Percentiles rank a stretch among this genome's conserved stretches.
These are phyloP conservation scores for Naganishia sp. DNA, from an alignment of 1,284 basidiomycete genomes.

Conservation along the genomic window DNA sequence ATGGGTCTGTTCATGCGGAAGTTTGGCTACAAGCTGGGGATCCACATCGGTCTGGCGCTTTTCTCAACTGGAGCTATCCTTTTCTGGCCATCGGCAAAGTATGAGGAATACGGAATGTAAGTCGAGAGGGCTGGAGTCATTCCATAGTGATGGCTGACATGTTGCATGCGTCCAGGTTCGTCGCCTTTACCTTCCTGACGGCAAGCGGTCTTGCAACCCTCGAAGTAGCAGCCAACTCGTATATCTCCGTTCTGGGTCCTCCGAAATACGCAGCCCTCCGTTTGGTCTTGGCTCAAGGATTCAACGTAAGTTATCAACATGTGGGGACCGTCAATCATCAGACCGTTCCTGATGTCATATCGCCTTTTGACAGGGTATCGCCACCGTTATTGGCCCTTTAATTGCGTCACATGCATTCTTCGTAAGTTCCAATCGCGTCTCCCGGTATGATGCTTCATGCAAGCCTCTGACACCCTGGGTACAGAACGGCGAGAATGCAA, in stretches of 20 bases:
- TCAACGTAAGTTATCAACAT: constrained; percentile 34
- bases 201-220: constrained; percentile 44
- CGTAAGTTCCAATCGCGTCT: neutral
- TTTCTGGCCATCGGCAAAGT: constrained; percentile 45
- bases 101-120: constrained; percentile 36
- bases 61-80: constrained; percentile 31
- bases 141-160: neutral
- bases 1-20: constrained; percentile 45
- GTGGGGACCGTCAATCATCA: no score
- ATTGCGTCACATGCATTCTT: constrained; percentile 45
- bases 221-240: constrained; percentile 44
- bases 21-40: constrained; percentile 45
- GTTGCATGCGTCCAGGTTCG: constrained; percentile 3
- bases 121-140: constrained; percentile 3
- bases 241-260: constrained; percentile 43
- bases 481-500: constrained; percentile 37
- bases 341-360: neutral
- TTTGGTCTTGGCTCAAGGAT: constrained; percentile 42
- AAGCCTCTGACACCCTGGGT: neutral
- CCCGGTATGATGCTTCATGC: neutral
- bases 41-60: constrained; percentile 43
- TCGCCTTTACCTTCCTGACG: constrained; percentile 43
- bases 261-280: constrained; percentile 41
- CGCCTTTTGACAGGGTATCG: constrained; percentile 37
- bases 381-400: constrained; percentile 43